A percentile compares a stretch with the other conserved stretches of the same genome.
These are phyloP conservation scores for Maudiozyma saulgeensis DNA, from an alignment of 805 yeast species.

Conservation along the genomic window DNA sequence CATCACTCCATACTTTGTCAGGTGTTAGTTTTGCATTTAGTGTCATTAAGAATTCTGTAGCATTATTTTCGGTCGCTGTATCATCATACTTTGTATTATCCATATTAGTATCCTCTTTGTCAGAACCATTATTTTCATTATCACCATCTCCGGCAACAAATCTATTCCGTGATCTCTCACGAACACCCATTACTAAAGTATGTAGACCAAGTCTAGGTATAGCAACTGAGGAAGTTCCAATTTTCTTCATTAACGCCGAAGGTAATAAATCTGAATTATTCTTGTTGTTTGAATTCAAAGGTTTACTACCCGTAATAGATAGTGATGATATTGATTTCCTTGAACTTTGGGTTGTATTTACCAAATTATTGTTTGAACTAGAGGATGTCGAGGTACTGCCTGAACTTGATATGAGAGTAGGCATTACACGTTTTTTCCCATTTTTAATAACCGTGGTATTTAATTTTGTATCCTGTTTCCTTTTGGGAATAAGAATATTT, in stretches of 20 bases:
- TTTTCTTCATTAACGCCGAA: constrained; percentile 12
- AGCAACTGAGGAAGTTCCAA: constrained; percentile 39
- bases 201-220: constrained; percentile 59
- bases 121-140: constrained; percentile 3
- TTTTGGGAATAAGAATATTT: constrained; percentile 23
- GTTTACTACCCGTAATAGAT: not conserved
- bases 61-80: constrained; percentile 8
- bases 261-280: constrained; percentile 1
- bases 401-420: constrained; percentile 46
- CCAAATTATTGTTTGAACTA: not conserved
- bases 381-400: not conserved
- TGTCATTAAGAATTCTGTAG: constrained; percentile 24
- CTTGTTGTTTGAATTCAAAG: not conserved
- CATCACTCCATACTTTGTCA: constrained; percentile 25
- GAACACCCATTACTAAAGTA: constrained; percentile 51
- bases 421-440: constrained; percentile 69
- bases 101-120: constrained; percentile 1
- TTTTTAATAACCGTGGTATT: constrained; percentile 54
- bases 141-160: constrained; percentile 7
- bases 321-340: not conserved
- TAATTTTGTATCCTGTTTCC: constrained; percentile 20
- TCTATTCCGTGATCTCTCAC: constrained; percentile 31
- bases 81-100: not conserved
- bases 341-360: not conserved
- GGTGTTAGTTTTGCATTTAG: constrained; percentile 20